A percentile compares a stretch with the other conserved stretches of the same genome.
These are phyloP conservation scores for Penicillium sp. DNA, from an alignment of 2,329 filamentous ascomycete species.

Conservation along the genomic window DNA sequence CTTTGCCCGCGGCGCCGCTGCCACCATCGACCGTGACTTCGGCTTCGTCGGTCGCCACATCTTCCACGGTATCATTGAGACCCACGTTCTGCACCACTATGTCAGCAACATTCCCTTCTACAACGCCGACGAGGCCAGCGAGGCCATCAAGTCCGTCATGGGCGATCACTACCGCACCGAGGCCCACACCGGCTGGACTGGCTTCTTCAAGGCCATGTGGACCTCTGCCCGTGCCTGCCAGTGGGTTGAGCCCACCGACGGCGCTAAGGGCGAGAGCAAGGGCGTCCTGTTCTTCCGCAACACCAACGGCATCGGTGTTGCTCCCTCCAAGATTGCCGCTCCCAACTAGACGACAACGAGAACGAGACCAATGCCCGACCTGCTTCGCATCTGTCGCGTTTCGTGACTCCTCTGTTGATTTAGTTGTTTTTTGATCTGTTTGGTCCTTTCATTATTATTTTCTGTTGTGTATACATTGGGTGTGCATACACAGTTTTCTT, in stretches of 20 bases:
- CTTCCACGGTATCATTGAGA: slow-evolving; percentile 95
- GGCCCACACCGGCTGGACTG: slow-evolving; percentile 70
- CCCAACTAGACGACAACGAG: slow-evolving; percentile 24
- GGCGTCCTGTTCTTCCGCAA: slow-evolving; percentile 95
- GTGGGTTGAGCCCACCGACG: slow-evolving; percentile 92
- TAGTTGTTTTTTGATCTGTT: slow-evolving; percentile 2
- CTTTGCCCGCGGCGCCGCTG: slow-evolving; percentile 88
- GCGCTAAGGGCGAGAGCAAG: slow-evolving; percentile 76
- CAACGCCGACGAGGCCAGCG: slow-evolving; percentile 88
- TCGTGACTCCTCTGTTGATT: slow-evolving; percentile 3
- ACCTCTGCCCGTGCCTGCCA: slow-evolving; percentile 83
- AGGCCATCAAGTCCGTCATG: slow-evolving; percentile 95
- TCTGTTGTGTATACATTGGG: slow-evolving; percentile 12
- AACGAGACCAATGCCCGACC: slow-evolving; percentile 10
- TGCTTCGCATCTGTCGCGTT: slow-evolving; percentile 11
- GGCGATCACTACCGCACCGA: slow-evolving; percentile 91
- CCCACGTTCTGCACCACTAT: slow-evolving; percentile 97
- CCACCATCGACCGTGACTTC: slow-evolving; percentile 96
- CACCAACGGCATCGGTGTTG: slow-evolving; percentile 77
- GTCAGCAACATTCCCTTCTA: slow-evolving; percentile 96
- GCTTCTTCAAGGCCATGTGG: slow-evolving; percentile 85
- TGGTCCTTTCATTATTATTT: neutral
- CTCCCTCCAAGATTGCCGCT: slow-evolving; percentile 49
- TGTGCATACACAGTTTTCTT: slow-evolving; percentile 9
- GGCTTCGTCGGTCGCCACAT: slow-evolving; percentile 91